Base-by-base conservation (phyloP, 2,329 filamentous ascomycete genomes). In the Cytospora paraplurivora region DNA sequence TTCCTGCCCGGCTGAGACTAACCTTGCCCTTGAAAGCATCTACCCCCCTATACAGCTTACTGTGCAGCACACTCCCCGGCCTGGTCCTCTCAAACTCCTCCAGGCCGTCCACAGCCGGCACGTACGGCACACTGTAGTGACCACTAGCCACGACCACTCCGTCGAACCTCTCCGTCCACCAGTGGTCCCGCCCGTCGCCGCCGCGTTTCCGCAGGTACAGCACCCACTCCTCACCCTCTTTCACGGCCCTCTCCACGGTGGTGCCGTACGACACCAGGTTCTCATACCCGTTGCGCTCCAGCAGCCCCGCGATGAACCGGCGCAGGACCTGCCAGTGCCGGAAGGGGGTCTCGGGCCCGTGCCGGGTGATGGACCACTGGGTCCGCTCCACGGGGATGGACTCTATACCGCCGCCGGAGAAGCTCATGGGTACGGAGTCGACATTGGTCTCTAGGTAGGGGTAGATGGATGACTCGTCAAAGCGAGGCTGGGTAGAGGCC, bases 141-240 rank as follows among this genome's bases (percentile, higher is more conserved):
- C 85, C 85, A 33, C 77, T 83, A 1, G 84, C 85, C 10, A 87
- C 81, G 1, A 87, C 75, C 0, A 87, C 76, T 0, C 82, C 84
- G 68, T 87, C 85, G 60, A 87, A 87, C 37, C 73, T 74, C 70
- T 89, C 87, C 0, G 74, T 75, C 86, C 86, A 88, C 85, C 87
- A 89, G 64, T 82, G 81, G 66, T 88, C 82, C 15, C 12, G 27
- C 19, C n/a, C 47, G 4, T 68, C 64, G 1, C 67, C 64, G 15
- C 71, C 72, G 15, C 72, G 68, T 27, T 77, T 77, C 17, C 84
- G 76, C 32, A 89, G 70, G 1, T 79, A 82, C 3, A 87, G 68
- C 49, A 77, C 77, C 85, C 81, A 88, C 72, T 82, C 81, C 0
- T 72, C 68, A 0, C 75, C 76, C 0, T 77, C 69, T 68, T 85